Percentiles rank a stretch among this genome's conserved stretches.
Evolutionary conservation across 225 moss, liverwort and hornwort species (phyloP).

Genomic region (Straminergon stramineum): DNA sequence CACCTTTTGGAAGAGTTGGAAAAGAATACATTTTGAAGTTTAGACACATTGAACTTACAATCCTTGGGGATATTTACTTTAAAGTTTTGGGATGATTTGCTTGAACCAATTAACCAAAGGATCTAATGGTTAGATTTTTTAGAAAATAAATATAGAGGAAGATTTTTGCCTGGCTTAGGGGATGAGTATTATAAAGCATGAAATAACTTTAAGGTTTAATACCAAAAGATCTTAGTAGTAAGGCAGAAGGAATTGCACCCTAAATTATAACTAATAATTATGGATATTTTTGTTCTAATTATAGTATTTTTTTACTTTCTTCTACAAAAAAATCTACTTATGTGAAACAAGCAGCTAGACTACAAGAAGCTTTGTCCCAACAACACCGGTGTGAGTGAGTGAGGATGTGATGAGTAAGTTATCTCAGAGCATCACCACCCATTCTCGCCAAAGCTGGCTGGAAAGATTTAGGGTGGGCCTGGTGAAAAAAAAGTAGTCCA

Average conservation of each 20-base stretch:
- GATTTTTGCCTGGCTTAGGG: background rate
- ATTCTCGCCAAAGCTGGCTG: too few species aligned
- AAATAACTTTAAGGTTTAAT: background rate
- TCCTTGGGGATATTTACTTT: accelerated
- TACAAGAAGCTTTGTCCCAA: background rate
- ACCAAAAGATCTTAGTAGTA: background rate
- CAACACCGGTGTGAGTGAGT: too few species aligned
- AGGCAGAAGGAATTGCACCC: background rate
- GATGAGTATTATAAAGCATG: background rate
- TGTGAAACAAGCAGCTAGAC: background rate
- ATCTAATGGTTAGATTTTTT: background rate
- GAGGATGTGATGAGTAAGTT: background rate
- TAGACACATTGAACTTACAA: background rate
- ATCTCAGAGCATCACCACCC: too few species aligned
- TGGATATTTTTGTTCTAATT: accelerated
- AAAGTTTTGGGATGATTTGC: background rate
- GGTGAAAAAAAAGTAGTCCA: too few species aligned
- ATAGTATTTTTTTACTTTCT: too few species aligned
- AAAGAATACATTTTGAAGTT: background rate
- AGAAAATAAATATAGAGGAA: background rate
- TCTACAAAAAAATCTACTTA: background rate
- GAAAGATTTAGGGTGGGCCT: too few species aligned
- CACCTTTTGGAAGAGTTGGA: background rate
- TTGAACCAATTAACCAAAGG: background rate
- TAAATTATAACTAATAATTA: background rate